phyloP scores from a whole-genome alignment of 176 grass and related monocot genomes.

The Cenchrus purpureus region DNA sequence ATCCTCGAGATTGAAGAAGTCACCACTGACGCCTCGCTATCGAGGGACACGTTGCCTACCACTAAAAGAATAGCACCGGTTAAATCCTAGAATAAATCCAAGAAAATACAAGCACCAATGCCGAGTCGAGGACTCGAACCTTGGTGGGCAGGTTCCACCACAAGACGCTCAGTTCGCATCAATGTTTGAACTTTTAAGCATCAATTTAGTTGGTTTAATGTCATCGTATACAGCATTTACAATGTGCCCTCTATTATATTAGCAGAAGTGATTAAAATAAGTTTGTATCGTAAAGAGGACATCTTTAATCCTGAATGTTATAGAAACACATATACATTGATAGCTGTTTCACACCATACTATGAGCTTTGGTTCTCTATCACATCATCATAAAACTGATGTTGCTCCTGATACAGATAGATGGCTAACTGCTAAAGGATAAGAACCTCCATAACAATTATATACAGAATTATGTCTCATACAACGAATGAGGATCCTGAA shows the following conservation, averaged over 20 bases:
- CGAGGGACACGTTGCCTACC: too few species aligned
- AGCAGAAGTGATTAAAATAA: conserved; percentile 22
- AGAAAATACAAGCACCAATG: too few species aligned
- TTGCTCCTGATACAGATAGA: conserved; percentile 32
- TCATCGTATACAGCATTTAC: not conserved
- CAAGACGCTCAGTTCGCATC: not conserved
- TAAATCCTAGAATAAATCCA: too few species aligned
- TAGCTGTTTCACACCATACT: conserved; percentile 13
- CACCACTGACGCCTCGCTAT: too few species aligned
- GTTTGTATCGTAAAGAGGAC: conserved; percentile 28
- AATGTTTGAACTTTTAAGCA: not conserved
- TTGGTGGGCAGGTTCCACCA: too few species aligned
- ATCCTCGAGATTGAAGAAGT: too few species aligned
- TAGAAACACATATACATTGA: not conserved
- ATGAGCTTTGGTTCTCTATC: conserved; percentile 32
- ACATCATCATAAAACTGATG: conserved; percentile 50
- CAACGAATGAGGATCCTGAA: conserved; percentile 37
- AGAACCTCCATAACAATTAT: conserved; percentile 45
- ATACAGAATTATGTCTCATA: conserved; percentile 44
- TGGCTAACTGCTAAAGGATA: conserved; percentile 37
- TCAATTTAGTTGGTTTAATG: not conserved
- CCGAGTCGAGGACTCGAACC: too few species aligned
- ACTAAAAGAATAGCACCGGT: too few species aligned
- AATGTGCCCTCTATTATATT: not conserved
- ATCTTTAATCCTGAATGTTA: conserved; percentile 27